phyloP scores from a whole-genome alignment of 257 asterid species.

The Eustoma russellianum region DNA sequence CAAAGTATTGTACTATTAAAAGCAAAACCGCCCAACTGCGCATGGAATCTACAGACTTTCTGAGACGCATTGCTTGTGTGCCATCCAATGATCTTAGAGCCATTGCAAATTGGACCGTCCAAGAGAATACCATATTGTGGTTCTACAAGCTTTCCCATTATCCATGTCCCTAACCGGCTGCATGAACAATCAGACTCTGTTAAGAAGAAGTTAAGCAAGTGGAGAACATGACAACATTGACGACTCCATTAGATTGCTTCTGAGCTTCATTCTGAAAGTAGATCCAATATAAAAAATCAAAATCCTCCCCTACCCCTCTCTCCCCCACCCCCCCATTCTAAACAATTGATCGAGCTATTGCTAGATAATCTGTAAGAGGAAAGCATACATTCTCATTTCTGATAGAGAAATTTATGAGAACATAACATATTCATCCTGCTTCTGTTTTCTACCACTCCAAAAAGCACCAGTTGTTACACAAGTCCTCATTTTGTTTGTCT shows the following conservation, averaged over 20 bases:
- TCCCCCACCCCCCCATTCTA: no score
- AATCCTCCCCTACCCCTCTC: no score
- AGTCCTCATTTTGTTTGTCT: no score
- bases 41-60: constrained; percentile 42
- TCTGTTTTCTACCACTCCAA: no score
- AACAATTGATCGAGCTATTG: not conserved
- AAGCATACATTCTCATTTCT: no score
- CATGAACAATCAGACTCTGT: constrained; percentile 15
- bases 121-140: constrained; percentile 23
- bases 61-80: constrained; percentile 29
- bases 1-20: constrained; percentile 69
- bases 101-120: constrained; percentile 73
- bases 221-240: not conserved
- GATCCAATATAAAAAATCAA: no score
- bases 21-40: constrained; percentile 61
- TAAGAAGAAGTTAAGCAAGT: not conserved
- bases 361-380: no score
- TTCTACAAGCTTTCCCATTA: constrained; percentile 42
- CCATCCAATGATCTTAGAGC: constrained; percentile 69
- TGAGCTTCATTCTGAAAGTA: no score
- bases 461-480: no score
- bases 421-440: no score
- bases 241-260: not conserved
- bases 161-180: constrained; percentile 75
- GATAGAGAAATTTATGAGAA: no score